Percentiles rank a stretch among this genome's conserved stretches.
phyloP scores from a whole-genome alignment of 1,284 basidiomycete species.

The Pseudozyma hubeiensis region DNA sequence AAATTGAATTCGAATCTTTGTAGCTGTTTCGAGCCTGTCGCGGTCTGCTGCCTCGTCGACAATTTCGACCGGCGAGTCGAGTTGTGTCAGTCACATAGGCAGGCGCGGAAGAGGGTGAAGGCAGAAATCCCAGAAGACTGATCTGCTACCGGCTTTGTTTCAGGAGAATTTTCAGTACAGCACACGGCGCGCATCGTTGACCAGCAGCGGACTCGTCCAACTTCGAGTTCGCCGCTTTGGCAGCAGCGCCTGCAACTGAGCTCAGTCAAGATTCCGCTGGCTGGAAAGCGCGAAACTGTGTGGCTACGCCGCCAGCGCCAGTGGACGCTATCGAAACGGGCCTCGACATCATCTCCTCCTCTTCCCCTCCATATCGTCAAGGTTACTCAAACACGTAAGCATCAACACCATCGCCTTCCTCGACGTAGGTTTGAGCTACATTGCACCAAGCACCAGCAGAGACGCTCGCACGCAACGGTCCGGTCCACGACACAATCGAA shows the following conservation, averaged over 20 bases:
- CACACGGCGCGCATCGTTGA: not conserved
- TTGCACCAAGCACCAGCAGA: not conserved
- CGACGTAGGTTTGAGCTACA: constrained; percentile 3
- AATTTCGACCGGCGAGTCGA: not conserved
- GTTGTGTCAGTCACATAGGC: too few relatives aligned
- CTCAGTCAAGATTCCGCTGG: not conserved
- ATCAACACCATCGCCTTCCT: constrained; percentile 20
- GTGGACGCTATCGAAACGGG: constrained; percentile 31
- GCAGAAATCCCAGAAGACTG: not conserved
- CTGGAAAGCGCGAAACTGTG: not conserved
- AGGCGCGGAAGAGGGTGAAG: constrained; percentile 6
- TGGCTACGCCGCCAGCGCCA: not conserved
- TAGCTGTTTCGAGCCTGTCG: not conserved
- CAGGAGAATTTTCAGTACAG: constrained; percentile 2
- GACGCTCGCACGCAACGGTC: constrained; percentile 5
- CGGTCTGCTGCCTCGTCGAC: constrained; percentile 8
- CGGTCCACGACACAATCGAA: constrained; percentile 9
- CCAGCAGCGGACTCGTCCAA: not conserved
- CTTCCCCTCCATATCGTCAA: constrained; percentile 53
- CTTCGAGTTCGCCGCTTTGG: not conserved
- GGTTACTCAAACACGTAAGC: constrained; percentile 51
- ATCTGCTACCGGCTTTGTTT: not conserved
- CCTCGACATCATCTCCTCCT: constrained; percentile 25
- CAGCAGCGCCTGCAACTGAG: not conserved
- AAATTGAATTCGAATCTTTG: not conserved